Evolutionary conservation across 2,329 filamentous ascomycete species (phyloP), one percentile per base, ranked within the genome.

Genomic region (Sporothrix pallida): DNA sequence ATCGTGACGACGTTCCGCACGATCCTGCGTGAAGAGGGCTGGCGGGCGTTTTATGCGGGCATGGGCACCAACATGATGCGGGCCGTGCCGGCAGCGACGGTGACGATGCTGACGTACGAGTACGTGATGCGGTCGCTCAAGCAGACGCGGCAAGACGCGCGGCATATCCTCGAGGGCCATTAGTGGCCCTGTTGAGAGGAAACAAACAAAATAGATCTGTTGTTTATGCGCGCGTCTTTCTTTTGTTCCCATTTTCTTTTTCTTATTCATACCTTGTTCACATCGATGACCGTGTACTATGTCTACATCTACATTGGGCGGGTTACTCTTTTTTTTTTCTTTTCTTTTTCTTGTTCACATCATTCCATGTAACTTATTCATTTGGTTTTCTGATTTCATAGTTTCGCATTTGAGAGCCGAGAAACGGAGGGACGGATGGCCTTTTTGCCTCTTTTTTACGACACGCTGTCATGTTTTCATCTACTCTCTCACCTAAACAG

Each of bases 1-100:
- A 89, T 98, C 48, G 82, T 95, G 62, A 90, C 88, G 80, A 98
- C 95, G 0, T 95, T 92, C 81, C 89, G 90, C 75, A 95, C 91
- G 2, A 98, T 99, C 75, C 84, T 98, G 52, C 86, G 85, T 48
- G 96, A 99, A 82, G 96, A 99, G 82, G 96, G 96, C 7, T 98
- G 95, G 95, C 88, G 92, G 75, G 95, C 95, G 3, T 98, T 99
- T 79, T 99, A 99, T 81, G 95, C 95, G 31, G 96, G 96, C 50
- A 94, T 99, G 86, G 96, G 96, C 52, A 97, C 95, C 68, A 99
- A 99, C 83, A 93, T 99, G 90, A 94, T 98, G 86, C 89, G 96
- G 73, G 96, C 96, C 8, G 92, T 99, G 13, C 96, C 96, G 46
- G 94, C 96, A 26, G 95, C 96, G 23, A 97, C 97, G 79, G 97